phyloP scores from a whole-genome alignment of 2,329 filamentous ascomycete species.

The Colletotrichum incanum region DNA sequence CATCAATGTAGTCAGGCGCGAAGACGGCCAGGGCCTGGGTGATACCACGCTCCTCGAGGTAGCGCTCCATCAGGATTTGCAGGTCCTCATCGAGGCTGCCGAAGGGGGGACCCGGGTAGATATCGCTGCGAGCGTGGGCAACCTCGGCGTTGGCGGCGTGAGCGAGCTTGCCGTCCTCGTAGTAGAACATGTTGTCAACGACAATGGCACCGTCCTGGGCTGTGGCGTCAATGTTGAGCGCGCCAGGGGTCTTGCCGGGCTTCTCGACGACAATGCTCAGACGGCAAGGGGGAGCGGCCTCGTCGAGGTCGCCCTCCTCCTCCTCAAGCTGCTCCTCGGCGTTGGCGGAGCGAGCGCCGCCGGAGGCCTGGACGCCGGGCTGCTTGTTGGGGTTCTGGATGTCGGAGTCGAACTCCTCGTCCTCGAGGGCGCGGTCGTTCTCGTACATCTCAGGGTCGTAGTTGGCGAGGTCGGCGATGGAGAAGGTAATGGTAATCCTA shows the following conservation, averaged over 20 bases:
- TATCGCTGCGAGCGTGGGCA: conserved; percentile 80
- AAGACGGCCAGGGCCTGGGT: conserved; percentile 90
- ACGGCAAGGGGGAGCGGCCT: conserved; percentile 81
- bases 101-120: conserved; percentile 94
- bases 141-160: conserved; percentile 82
- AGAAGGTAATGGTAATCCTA: conserved; percentile 86
- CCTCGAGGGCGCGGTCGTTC: conserved; percentile 69
- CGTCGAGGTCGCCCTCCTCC: conserved; percentile 62
- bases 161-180: conserved; percentile 83
- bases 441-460: conserved; percentile 73
- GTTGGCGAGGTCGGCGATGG: conserved; percentile 84
- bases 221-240: conserved; percentile 87
- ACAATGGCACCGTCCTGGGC: conserved; percentile 89
- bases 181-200: conserved; percentile 93
- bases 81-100: conserved; percentile 96
- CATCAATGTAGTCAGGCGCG: conserved; percentile 95
- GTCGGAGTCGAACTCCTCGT: conserved; percentile 62
- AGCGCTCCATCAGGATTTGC: conserved; percentile 91
- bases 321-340: conserved; percentile 69
- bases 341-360: conserved; percentile 65
- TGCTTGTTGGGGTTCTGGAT: conserved; percentile 70
- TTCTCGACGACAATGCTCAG: conserved; percentile 93
- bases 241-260: conserved; percentile 78
- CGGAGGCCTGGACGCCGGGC: conserved; percentile 67
- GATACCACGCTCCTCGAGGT: conserved; percentile 94